Evolutionary conservation across 805 yeast genomes (phyloP).

Genomic region (Wickerhamomyces strasburgensis): DNA sequence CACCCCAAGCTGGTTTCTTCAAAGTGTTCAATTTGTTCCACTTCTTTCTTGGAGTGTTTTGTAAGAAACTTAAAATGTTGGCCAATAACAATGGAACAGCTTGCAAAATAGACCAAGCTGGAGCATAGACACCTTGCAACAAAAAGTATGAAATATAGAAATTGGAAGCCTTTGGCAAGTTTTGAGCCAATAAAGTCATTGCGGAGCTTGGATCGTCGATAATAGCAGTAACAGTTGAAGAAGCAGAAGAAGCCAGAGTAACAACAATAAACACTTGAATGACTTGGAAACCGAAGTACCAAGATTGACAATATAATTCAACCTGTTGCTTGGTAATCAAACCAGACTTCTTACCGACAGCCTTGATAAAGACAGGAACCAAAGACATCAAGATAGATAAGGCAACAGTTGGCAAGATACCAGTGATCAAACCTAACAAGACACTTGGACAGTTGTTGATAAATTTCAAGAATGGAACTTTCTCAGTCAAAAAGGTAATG

Average conservation of each 20-base stretch:
- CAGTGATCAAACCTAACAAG: slow-evolving; percentile 80
- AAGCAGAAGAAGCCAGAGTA: slow-evolving; percentile 77
- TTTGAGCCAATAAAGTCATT: slow-evolving; percentile 66
- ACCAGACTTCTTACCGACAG: slow-evolving; percentile 73
- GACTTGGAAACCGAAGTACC: slow-evolving; percentile 88
- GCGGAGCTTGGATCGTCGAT: slow-evolving; percentile 62
- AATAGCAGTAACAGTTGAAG: slow-evolving; percentile 69
- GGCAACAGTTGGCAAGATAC: slow-evolving; percentile 77
- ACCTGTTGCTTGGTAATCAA: slow-evolving; percentile 63
- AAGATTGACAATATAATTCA: slow-evolving; percentile 79
- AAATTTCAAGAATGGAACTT: slow-evolving; percentile 70
- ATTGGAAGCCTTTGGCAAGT: slow-evolving; percentile 86
- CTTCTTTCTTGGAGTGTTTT: slow-evolving; percentile 86
- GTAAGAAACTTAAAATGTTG: slow-evolving; percentile 69
- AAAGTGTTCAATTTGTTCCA: slow-evolving; percentile 73
- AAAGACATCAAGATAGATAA: slow-evolving; percentile 80
- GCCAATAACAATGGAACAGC: slow-evolving; percentile 67
- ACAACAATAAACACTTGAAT: slow-evolving; percentile 83
- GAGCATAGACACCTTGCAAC: slow-evolving; percentile 72
- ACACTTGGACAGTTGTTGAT: slow-evolving; percentile 66
- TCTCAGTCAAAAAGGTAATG: slow-evolving; percentile 64
- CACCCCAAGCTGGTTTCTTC: slow-evolving; percentile 73
- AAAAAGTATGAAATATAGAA: slow-evolving; percentile 82
- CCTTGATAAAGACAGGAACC: slow-evolving; percentile 78
- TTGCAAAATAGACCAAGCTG: slow-evolving; percentile 76